These are phyloP conservation scores for Cyclostephanos tholiformis DNA, from an alignment of 108 stramenopile species.

Conservation along the genomic window DNA sequence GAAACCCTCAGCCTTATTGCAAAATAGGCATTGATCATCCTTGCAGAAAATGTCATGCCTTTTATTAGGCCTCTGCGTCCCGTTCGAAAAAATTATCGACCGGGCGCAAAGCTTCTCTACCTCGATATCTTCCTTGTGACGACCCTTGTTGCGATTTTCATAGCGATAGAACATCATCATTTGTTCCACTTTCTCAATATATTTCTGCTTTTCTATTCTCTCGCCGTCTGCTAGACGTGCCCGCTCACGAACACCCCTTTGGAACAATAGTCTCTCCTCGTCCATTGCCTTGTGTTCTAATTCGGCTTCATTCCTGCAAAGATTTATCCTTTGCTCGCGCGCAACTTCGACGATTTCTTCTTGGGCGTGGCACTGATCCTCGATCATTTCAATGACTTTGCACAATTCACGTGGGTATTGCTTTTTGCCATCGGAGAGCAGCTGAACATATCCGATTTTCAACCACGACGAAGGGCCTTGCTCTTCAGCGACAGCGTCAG, in stretches of 20 bases:
- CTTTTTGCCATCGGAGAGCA: conserved; percentile 41
- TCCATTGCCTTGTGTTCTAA: conserved; percentile 24
- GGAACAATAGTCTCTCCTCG: conserved; percentile 43
- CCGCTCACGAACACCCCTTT: conserved; percentile 46
- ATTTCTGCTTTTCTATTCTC: conserved; percentile 49
- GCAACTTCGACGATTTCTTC: conserved; percentile 29
- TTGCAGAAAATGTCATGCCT: conserved; percentile 19
- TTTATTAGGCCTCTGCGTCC: conserved; percentile 17
- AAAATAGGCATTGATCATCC: conserved; percentile 39
- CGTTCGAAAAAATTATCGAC: conserved; percentile 30
- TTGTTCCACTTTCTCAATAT: conserved; percentile 29
- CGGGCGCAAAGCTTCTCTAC: conserved; percentile 33
- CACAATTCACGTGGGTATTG: conserved; percentile 37
- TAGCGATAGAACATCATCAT: conserved; percentile 42
- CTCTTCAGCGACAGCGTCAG: conserved; percentile 8
- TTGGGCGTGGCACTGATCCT: conserved; percentile 37
- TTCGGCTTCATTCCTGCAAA: conserved; percentile 38
- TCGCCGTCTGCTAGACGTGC: conserved; percentile 39
- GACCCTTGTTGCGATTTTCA: conserved; percentile 44
- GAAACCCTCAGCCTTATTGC: conserved; percentile 23
- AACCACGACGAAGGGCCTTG: conserved; percentile 21
- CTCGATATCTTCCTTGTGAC: conserved; percentile 37
- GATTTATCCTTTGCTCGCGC: conserved; percentile 33
- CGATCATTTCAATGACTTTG: conserved; percentile 29
- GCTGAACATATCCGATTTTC: conserved; percentile 30